Evolutionary conservation across 2,329 filamentous ascomycete species (phyloP).

Genomic region (Botrytis cinerea): DNA sequence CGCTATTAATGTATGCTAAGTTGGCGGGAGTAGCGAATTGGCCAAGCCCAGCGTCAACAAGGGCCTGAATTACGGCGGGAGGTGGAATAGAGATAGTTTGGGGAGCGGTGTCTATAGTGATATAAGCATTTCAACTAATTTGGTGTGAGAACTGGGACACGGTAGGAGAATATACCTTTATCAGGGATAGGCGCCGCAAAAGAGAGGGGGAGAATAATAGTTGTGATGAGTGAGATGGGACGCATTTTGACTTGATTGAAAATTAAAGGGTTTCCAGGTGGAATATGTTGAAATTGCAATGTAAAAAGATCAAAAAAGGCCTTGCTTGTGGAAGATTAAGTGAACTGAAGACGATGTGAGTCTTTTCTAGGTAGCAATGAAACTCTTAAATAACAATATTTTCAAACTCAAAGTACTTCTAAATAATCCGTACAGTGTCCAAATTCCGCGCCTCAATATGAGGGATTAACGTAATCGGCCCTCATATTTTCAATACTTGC

Average conservation of each 20-base stretch:
- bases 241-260: neutral
- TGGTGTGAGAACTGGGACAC: neutral
- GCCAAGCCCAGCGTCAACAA: neutral
- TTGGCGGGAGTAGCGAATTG: neutral
- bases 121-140: neutral
- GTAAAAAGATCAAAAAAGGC: neutral
- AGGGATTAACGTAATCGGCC: neutral
- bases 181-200: slow-evolving; percentile 12
- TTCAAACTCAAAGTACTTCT: neutral
- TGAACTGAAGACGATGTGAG: neutral
- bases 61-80: neutral
- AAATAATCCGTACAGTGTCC: neutral
- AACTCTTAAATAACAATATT: neutral
- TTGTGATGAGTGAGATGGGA: neutral
- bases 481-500: neutral
- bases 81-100: neutral
- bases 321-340: neutral
- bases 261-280: neutral
- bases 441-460: neutral
- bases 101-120: neutral
- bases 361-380: neutral
- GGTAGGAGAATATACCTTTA: neutral
- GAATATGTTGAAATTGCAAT: neutral
- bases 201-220: neutral
- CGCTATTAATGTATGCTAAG: neutral